Evolutionary conservation across 305 asterid species (phyloP).

Genomic region (Striga hermonthica): DNA sequence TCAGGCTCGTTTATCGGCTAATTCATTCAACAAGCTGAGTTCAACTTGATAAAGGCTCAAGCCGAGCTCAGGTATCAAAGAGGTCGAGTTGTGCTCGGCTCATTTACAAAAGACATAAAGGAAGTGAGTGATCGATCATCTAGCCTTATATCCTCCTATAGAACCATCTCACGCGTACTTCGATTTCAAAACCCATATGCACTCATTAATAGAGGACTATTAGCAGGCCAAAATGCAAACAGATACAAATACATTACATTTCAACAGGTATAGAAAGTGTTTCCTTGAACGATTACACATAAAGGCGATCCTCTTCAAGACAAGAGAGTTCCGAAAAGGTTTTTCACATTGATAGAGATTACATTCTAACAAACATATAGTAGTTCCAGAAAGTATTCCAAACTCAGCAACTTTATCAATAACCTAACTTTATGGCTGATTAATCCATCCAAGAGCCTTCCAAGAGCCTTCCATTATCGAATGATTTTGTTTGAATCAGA

Average conservation of each 20-base stretch:
- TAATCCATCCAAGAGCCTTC: background rate
- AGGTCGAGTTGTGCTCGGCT: too few species aligned
- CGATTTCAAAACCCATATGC: too few species aligned
- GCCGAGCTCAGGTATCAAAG: too few species aligned
- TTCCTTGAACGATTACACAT: slow-evolving; percentile 16
- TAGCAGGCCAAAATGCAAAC: slow-evolving; percentile 9
- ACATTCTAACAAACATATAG: slow-evolving; percentile 39
- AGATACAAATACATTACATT: slow-evolving; percentile 21
- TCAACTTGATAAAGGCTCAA: too few species aligned
- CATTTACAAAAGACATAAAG: too few species aligned
- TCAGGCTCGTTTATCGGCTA: too few species aligned
- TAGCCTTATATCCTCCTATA: too few species aligned
- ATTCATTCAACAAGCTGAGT: too few species aligned
- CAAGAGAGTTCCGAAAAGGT: too few species aligned
- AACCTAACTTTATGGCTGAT: slow-evolving; percentile 38
- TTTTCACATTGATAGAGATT: slow-evolving; percentile 30
- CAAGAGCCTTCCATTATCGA: slow-evolving; percentile 33
- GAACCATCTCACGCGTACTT: too few species aligned
- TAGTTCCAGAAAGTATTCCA: slow-evolving; percentile 35
- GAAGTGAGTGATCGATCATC: too few species aligned
- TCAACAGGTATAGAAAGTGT: slow-evolving; percentile 14
- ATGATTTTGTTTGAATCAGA: slow-evolving; percentile 34
- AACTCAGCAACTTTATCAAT: slow-evolving; percentile 41
- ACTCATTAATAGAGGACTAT: too few species aligned
- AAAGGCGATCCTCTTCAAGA: slow-evolving; percentile 24